phyloP scores from a whole-genome alignment of 257 asterid genomes.

The Fraxinus pennsylvanica region DNA sequence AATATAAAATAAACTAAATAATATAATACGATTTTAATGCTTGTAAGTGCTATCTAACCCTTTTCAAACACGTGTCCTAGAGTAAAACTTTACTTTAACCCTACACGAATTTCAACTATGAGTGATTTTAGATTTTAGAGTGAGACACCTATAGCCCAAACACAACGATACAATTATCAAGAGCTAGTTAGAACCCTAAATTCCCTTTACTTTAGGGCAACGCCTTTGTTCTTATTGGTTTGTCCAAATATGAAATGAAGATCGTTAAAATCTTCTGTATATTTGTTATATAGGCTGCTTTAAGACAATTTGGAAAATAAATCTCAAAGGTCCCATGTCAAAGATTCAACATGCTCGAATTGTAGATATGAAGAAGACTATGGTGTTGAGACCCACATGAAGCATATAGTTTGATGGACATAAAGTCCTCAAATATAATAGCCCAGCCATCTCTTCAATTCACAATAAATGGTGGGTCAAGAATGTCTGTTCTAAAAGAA shows the following conservation, averaged over 20 bases:
- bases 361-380: neutral
- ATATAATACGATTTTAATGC: too few species aligned
- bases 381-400: neutral
- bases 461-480: constrained; percentile 9
- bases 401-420: neutral
- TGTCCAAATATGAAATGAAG: neutral
- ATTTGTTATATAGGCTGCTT: neutral
- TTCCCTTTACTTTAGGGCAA: too few species aligned
- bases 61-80: too few species aligned
- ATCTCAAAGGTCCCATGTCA: neutral
- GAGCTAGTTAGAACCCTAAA: too few species aligned
- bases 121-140: too few species aligned
- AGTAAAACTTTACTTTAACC: too few species aligned
- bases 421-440: neutral
- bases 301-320: neutral
- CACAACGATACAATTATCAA: too few species aligned
- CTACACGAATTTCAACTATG: too few species aligned
- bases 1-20: too few species aligned
- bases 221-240: too few species aligned
- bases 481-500: neutral
- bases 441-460: neutral
- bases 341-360: neutral
- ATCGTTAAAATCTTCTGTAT: neutral
- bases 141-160: too few species aligned
- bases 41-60: too few species aligned